Evolutionary conservation across 352 stramenopile genomes (phyloP).

Genomic region (Peronospora tabacina): DNA sequence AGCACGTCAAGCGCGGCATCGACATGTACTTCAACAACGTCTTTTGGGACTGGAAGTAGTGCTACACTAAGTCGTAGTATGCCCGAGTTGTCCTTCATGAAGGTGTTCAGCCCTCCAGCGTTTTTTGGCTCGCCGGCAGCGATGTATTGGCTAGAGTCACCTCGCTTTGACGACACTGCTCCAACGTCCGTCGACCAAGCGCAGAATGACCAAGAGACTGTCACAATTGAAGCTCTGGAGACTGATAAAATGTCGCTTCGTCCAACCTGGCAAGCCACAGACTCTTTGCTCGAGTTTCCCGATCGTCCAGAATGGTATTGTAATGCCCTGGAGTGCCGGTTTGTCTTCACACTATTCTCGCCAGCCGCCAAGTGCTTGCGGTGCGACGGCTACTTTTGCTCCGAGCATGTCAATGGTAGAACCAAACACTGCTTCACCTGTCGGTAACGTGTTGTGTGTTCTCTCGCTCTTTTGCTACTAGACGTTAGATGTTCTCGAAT

Average conservation of each 20-base stretch:
- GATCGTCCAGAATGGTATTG: conserved; percentile 68
- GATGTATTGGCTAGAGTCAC: conserved; percentile 22
- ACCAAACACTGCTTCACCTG: conserved; percentile 33
- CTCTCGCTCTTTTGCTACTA: conserved; percentile 6
- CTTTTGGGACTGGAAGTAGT: conserved; percentile 10
- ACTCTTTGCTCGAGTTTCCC: conserved; percentile 39
- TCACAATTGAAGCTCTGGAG: conserved; percentile 4
- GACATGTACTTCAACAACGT: conserved; percentile 10
- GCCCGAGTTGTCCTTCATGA: conserved; percentile 42
- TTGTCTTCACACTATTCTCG: conserved; percentile 61
- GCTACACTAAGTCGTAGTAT: conserved; percentile 27
- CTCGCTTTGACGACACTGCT: conserved; percentile 22
- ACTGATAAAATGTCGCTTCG: background rate
- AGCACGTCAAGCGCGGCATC: conserved; percentile 18
- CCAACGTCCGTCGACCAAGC: conserved; percentile 1
- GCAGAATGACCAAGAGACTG: conserved; percentile 9
- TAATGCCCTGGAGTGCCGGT: conserved; percentile 50
- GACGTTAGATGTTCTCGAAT: conserved; percentile 6
- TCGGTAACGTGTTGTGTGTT: conserved; percentile 17
- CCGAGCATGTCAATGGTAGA: conserved; percentile 36
- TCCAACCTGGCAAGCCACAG: conserved; percentile 4
- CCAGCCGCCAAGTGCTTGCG: conserved; percentile 39
- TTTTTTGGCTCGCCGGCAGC: conserved; percentile 26
- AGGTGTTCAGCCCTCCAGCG: conserved; percentile 38
- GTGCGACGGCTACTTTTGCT: conserved; percentile 56